A percentile compares a stretch with the other conserved stretches of the same genome.
phyloP scores from a whole-genome alignment of 2,329 filamentous ascomycete species.

The Aspergillus oerlinghausenensis region DNA sequence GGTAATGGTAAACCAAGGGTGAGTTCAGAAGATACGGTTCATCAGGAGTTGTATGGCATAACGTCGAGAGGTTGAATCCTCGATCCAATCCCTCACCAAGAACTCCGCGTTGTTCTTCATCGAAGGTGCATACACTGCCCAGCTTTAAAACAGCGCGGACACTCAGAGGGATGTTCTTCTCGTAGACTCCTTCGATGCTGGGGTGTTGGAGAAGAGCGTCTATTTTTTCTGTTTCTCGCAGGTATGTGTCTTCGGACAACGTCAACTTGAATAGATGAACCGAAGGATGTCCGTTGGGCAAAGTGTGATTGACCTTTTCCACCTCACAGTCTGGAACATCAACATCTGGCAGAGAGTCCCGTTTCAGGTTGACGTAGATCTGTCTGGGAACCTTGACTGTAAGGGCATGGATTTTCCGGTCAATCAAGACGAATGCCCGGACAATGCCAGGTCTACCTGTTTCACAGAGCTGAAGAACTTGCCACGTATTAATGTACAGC shows the following conservation, averaged over 20 bases:
- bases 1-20: slow-evolving; percentile 76
- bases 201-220: slow-evolving; percentile 81
- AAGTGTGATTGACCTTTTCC: slow-evolving; percentile 86
- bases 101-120: slow-evolving; percentile 83
- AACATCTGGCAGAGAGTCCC: slow-evolving; percentile 80
- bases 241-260: slow-evolving; percentile 81
- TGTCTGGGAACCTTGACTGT: slow-evolving; percentile 86
- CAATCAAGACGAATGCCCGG: slow-evolving; percentile 84
- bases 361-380: slow-evolving; percentile 87
- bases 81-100: slow-evolving; percentile 88
- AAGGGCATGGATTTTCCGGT: slow-evolving; percentile 81
- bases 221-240: slow-evolving; percentile 78
- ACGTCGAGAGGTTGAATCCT: slow-evolving; percentile 78
- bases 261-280: slow-evolving; percentile 92
- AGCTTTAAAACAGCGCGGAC: slow-evolving; percentile 83
- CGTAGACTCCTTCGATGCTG: slow-evolving; percentile 95
- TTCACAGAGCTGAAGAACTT: slow-evolving; percentile 79
- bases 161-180: slow-evolving; percentile 83
- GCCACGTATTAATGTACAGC: slow-evolving; percentile 90
- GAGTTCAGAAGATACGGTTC: slow-evolving; percentile 71
- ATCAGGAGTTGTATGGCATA: slow-evolving; percentile 65
- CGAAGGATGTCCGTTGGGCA: slow-evolving; percentile 92
- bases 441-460: slow-evolving; percentile 85
- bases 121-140: slow-evolving; percentile 88
- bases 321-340: slow-evolving; percentile 80